phyloP scores from a whole-genome alignment of 176 grass and related monocot species.

The Oryza officinalis region DNA sequence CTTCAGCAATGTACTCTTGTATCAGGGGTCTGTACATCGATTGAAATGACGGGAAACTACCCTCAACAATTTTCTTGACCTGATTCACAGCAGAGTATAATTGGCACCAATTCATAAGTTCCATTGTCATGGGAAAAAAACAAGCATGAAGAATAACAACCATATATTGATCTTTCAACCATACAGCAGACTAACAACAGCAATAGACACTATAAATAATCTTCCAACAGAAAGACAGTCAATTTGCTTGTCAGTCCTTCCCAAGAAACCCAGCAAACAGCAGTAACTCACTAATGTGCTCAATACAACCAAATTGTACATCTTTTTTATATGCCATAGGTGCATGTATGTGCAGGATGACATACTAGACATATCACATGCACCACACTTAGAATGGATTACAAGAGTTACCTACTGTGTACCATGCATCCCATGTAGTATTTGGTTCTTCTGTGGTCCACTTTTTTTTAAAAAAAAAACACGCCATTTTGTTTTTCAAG shows the following conservation, averaged over 20 bases:
- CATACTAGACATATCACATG: neutral
- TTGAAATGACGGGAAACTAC: conserved; percentile 80
- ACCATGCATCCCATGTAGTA: neutral
- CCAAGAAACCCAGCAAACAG: neutral
- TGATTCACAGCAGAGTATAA: conserved; percentile 38
- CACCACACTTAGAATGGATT: neutral
- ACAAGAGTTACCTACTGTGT: neutral
- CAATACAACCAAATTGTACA: neutral
- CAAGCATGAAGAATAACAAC: neutral
- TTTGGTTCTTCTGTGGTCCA: neutral
- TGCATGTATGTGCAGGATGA: neutral
- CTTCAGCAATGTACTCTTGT: conserved; percentile 64
- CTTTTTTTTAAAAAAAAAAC: neutral
- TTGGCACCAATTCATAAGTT: neutral
- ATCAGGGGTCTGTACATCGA: conserved; percentile 68
- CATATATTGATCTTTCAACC: neutral
- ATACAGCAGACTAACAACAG: neutral
- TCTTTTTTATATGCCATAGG: neutral
- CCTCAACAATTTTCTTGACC: conserved; percentile 86
- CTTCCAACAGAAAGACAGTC: neutral
- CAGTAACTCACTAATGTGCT: neutral
- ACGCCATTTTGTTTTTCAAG: conserved; percentile 4
- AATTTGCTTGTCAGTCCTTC: neutral
- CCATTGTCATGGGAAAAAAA: neutral
- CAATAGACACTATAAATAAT: neutral